Base-by-base conservation (phyloP, 306 rosid genomes). In the Dryas octopetala region DNA sequence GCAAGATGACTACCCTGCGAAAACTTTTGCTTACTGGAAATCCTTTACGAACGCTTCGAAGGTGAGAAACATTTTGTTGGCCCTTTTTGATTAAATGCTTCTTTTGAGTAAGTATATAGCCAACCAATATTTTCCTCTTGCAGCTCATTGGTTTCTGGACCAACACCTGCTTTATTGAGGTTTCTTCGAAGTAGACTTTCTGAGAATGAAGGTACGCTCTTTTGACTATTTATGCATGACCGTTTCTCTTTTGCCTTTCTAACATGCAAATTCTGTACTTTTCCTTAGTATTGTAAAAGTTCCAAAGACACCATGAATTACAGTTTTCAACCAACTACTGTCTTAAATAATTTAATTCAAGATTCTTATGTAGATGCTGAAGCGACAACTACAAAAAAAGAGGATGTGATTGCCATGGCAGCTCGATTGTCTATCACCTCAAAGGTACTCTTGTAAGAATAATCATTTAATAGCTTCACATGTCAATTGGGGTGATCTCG, bases 121-220 rank as follows among this genome's bases (percentile, higher is more conserved):
- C 45, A 73, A 68, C 83, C 81, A 6, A 71, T 69, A 19, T 45
- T 75, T 71, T 83, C 57, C 79, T 65, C 53, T 32, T 28, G 74
- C 93, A 94, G 98, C 80, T 87, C 98, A 74, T 88, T 94, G 84
- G 91, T 94, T 78, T 75, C 93, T 82, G 98, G 98, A 80, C 88
- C 96, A 63, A 90, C 98, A 16, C 85, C 85, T 51, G 84, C 93
- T 55, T 85, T 94, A 64, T 69, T 94, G 80, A 94, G 65, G 82
- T 87, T 58, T 87, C 97, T 94, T 62, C 91, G 74, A 52, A 91
- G 95, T 85, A 87, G 97, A 78, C 97, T 94, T 83, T 86, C 96
- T 82, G 88, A 85, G 72, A 84, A 77, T 83, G 97, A 94, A 90
- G 91, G 96, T 88, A 78, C 46, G 15, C 55, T 46, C 62, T 50